Conservation (phyloP, 176 grass and related monocot genomes). For the Pharus latifolius region DNA sequence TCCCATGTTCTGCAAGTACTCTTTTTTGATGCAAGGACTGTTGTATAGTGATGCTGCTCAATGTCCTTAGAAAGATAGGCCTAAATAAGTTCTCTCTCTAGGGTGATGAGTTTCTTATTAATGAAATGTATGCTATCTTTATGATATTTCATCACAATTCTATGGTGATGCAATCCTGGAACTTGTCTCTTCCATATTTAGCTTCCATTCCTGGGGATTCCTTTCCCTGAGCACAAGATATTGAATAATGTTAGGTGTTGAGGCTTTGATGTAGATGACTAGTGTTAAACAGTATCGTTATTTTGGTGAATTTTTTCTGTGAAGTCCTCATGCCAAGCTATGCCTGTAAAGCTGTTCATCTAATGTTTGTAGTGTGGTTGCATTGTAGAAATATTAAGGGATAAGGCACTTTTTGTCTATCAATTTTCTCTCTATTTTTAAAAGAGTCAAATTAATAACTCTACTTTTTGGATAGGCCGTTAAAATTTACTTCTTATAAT, state of each 20-base stretch:
- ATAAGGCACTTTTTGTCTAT: too few species aligned
- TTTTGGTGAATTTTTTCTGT: background rate
- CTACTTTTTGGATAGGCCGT: too few species aligned
- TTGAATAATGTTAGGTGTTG: slow-evolving; percentile 21
- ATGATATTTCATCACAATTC: background rate
- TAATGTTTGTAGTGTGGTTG: background rate
- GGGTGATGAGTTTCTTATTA: slow-evolving; percentile 4
- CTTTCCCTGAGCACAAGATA: background rate
- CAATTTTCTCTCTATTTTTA: too few species aligned
- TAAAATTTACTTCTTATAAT: too few species aligned
- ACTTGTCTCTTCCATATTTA: slow-evolving; percentile 12
- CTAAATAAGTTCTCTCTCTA: slow-evolving; percentile 4
- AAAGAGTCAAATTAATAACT: too few species aligned
- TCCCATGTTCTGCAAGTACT: background rate
- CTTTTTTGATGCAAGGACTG: slow-evolving; percentile 3
- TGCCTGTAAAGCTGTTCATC: background rate
- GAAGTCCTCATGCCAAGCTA: background rate
- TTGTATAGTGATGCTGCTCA: slow-evolving; percentile 19
- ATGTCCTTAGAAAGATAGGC: background rate
- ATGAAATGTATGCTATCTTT: slow-evolving; percentile 4
- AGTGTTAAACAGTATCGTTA: background rate
- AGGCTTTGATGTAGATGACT: slow-evolving; percentile 19
- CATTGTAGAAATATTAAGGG: too few species aligned
- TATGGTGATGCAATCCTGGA: slow-evolving; percentile 15
- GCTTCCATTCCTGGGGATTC: slow-evolving; percentile 8